These are phyloP conservation scores for Acer negundo DNA, from an alignment of 345 rosid species.

Conservation along the genomic window DNA sequence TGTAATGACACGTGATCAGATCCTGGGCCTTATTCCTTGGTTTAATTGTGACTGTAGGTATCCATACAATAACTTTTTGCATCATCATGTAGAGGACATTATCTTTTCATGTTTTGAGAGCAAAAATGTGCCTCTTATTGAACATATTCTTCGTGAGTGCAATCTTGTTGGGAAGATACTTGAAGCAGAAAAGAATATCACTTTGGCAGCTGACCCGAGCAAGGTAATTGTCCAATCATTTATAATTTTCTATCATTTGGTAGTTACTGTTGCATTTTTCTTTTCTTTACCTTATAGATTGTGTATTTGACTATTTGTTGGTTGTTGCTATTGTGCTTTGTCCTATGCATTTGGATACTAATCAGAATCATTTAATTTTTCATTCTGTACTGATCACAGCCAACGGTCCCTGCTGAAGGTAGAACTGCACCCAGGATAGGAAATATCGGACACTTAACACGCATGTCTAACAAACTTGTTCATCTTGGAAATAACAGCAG, in stretches of 20 bases:
- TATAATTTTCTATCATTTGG: neutral
- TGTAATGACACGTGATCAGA: neutral
- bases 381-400: constrained; percentile 49
- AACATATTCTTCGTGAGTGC: constrained; percentile 75
- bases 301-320: neutral
- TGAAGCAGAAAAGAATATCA: constrained; percentile 61
- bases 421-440: constrained; percentile 71
- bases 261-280: neutral
- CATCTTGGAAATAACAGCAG: constrained; percentile 65
- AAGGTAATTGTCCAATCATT: constrained; percentile 47
- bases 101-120: constrained; percentile 80
- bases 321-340: constrained; percentile 8
- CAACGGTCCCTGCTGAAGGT: constrained; percentile 73
- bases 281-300: neutral
- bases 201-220: constrained; percentile 47
- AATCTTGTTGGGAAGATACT: constrained; percentile 72
- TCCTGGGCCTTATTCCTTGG: constrained; percentile 30
- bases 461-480: constrained; percentile 78
- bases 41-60: constrained; percentile 59
- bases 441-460: constrained; percentile 87
- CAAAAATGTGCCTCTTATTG: constrained; percentile 60
- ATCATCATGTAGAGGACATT: constrained; percentile 84
- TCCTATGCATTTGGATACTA: constrained; percentile 20
- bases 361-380: constrained; percentile 8
- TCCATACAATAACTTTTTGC: constrained; percentile 91